Evolutionary conservation across 345 rosid genomes (phyloP).

Genomic region (Salix suchowensis): DNA sequence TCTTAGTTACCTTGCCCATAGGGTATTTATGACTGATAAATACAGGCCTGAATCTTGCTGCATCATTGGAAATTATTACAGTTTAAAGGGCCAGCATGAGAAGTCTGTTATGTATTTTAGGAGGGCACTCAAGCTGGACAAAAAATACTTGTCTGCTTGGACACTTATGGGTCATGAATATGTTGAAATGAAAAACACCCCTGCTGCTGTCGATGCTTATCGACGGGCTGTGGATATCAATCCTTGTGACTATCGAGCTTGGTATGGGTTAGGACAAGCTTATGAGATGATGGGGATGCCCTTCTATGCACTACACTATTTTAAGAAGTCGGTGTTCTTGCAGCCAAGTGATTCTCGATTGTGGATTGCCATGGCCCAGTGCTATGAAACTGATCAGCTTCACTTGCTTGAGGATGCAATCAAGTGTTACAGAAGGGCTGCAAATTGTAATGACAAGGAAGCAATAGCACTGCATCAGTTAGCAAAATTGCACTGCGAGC

Average conservation of each 20-base stretch:
- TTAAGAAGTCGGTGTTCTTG: conserved; percentile 79
- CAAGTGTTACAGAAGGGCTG: conserved; percentile 88
- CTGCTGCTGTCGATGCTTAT: conserved; percentile 96
- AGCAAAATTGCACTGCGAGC: conserved; percentile 67
- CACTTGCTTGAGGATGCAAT: conserved; percentile 91
- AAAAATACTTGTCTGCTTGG: conserved; percentile 90
- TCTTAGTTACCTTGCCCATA: conserved; percentile 87
- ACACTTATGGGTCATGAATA: conserved; percentile 97
- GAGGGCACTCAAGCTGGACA: conserved; percentile 94
- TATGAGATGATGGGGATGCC: conserved; percentile 97
- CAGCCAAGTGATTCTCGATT: conserved; percentile 86
- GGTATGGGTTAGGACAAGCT: conserved; percentile 97
- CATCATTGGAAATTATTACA: conserved; percentile 93
- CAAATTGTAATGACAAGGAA: conserved; percentile 72
- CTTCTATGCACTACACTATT: conserved; percentile 89
- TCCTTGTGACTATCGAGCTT: conserved; percentile 86
- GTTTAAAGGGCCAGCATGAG: conserved; percentile 93
- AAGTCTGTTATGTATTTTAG: conserved; percentile 86
- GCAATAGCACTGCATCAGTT: conserved; percentile 84
- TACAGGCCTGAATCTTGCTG: conserved; percentile 97
- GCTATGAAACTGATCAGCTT: conserved; percentile 82
- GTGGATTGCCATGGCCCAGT: conserved; percentile 98
- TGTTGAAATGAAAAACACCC: conserved; percentile 93
- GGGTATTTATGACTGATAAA: conserved; percentile 78
- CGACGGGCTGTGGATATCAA: conserved; percentile 90